Base-by-base conservation (phyloP, 2,329 filamentous ascomycete genomes). In the Fusarium nurragi region DNA sequence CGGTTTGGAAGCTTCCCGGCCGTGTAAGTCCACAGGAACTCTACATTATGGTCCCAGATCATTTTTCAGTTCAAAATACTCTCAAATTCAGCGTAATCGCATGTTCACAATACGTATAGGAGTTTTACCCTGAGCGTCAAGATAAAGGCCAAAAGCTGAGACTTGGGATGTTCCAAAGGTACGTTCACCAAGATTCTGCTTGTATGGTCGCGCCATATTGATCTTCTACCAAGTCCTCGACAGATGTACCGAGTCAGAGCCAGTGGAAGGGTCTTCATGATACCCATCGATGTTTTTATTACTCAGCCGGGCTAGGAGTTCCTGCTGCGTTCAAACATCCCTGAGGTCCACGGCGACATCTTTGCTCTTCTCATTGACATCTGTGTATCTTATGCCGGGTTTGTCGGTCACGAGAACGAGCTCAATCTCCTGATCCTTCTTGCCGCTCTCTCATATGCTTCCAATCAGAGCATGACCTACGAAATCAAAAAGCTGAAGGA, bases 361-460 rank as follows among this genome's bases (percentile, higher is more conserved):
- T 68, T 74, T 18, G 37, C 49, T n/a, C 40, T 74, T 22, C 52
- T 75, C 6, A 51, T 71, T 3, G 56, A 67, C 30, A 45, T 60
- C 14, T 49, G 60, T 7, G 8, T 60, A 30, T 64, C 67, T 3
- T 18, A 56, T 1, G 55, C 41, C 2, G 69, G 62, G 6, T 52
- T 75, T 2, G 11, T 65, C 4, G 68, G 71, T 9, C 54, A 51
- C 3, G 72, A 74, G 34, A 34, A 34, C 4, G 60, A 59, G 0
- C 28, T 74, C 6, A 74, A 66, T 26, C 65, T 75, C 10, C 58
- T 65, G 10, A 56, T 70, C 18, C 46, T 75, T 14, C 26, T 67
- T n/a, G 23, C 39, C 14, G 51, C 70, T 5, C 38, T 67, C 3
- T 30, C 32, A 4, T 58, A 69, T 21, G 67, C 69, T 6, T 10